phyloP scores from a whole-genome alignment of 163 green algal genomes.

The Botryococcus braunii region DNA sequence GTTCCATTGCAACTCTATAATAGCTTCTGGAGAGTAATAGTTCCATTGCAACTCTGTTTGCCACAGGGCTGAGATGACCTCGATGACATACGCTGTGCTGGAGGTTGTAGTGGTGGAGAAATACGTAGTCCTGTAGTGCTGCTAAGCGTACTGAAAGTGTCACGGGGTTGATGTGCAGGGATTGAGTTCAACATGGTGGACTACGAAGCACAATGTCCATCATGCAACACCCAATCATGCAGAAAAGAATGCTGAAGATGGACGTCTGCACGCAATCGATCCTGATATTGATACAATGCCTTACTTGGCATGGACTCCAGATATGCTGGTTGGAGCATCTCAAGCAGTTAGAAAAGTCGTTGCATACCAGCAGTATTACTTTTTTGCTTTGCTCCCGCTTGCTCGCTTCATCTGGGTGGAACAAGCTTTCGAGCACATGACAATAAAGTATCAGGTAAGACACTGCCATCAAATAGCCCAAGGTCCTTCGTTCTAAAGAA shows the following conservation, averaged over 20 bases:
- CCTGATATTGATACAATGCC: constrained; percentile 72
- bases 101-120: too few relatives aligned
- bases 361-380: constrained; percentile 45
- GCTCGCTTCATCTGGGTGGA: constrained; percentile 51
- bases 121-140: too few relatives aligned
- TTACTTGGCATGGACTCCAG: constrained; percentile 50
- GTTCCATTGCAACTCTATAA: too few relatives aligned
- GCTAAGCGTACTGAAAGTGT: too few relatives aligned
- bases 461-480: too few relatives aligned
- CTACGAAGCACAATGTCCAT: constrained; percentile 70
- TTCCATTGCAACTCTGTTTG: too few relatives aligned
- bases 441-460: too few relatives aligned
- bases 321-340: constrained; percentile 45
- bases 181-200: constrained; percentile 65
- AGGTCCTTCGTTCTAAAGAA: too few relatives aligned
- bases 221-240: constrained; percentile 63
- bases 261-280: constrained; percentile 36
- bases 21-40: too few relatives aligned
- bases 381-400: constrained; percentile 55
- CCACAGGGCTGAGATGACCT: too few relatives aligned
- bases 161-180: too few relatives aligned
- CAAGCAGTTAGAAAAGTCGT: constrained; percentile 28
- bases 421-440: constrained; percentile 27
- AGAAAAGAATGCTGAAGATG: constrained; percentile 41
- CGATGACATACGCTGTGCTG: too few relatives aligned